A percentile compares a stretch with the other conserved stretches of the same genome.
phyloP scores from a whole-genome alignment of 306 rosid species.

The Coriaria nepalensis region DNA sequence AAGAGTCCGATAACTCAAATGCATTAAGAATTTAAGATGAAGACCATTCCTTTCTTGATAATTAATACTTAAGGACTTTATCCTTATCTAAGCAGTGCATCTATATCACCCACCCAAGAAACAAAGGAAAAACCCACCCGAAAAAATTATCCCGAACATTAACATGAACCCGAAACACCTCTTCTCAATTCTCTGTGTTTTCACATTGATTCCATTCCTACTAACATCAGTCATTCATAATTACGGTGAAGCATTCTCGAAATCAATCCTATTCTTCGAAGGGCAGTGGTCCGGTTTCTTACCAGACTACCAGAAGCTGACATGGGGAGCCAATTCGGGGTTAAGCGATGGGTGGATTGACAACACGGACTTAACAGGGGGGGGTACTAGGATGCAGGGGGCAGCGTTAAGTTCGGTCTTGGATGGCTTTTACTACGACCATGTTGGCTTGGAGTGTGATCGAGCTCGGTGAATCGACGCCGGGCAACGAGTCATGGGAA shows the following conservation, averaged over 20 bases:
- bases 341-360: constrained; percentile 34
- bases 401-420: constrained; percentile 45
- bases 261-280: constrained; percentile 43
- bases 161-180: no score
- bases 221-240: constrained; percentile 12
- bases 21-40: no score
- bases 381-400: constrained; percentile 70
- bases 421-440: constrained; percentile 56
- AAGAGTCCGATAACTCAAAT: no score
- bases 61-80: no score
- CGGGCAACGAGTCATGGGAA: constrained; percentile 20
- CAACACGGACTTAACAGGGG: constrained; percentile 39
- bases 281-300: constrained; percentile 48
- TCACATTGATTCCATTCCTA: no score
- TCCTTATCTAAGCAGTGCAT: no score
- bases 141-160: no score
- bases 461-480: constrained; percentile 51
- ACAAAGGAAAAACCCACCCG: no score
- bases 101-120: no score
- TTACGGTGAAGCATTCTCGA: constrained; percentile 39
- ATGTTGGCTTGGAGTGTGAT: constrained; percentile 56
- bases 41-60: no score
- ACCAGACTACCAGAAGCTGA: constrained; percentile 34
- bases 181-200: no score
- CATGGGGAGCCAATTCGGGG: constrained; percentile 43